Conservation (phyloP, 2,329 filamentous ascomycete genomes). For the Colletotrichum abscissum region DNA sequence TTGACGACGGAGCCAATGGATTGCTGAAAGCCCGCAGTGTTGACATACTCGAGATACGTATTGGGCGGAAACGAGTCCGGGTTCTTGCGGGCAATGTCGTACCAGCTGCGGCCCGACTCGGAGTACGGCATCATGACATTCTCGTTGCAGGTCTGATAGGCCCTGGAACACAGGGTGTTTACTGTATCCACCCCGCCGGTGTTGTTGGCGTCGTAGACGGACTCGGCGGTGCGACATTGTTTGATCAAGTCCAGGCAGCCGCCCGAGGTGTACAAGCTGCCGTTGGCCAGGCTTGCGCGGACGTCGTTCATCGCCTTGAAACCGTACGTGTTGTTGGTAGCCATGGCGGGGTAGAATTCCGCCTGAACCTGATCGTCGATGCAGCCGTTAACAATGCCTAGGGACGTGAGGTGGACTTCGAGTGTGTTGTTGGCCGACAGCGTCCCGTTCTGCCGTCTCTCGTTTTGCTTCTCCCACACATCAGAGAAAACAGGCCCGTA, state of each 20-base stretch:
- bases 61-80: constrained; percentile 71
- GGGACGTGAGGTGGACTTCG: constrained; percentile 68
- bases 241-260: constrained; percentile 34
- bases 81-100: constrained; percentile 69
- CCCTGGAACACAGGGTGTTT: constrained; percentile 26
- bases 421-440: constrained; percentile 62
- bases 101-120: constrained; percentile 64
- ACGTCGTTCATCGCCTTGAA: constrained; percentile 60
- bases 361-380: constrained; percentile 73
- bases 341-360: constrained; percentile 67
- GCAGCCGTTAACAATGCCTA: constrained; percentile 79
- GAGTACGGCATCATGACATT: constrained; percentile 70
- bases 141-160: constrained; percentile 54
- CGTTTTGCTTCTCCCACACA: constrained; percentile 71
- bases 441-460: constrained; percentile 60
- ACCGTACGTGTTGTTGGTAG: constrained; percentile 71
- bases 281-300: constrained; percentile 32
- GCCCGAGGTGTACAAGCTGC: constrained; percentile 25
- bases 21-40: constrained; percentile 63
- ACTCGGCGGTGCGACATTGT: constrained; percentile 34
- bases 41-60: constrained; percentile 74
- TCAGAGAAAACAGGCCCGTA: constrained; percentile 75
- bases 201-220: constrained; percentile 32
- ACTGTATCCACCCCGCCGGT: constrained; percentile 23
- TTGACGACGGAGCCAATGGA: constrained; percentile 70